phyloP scores from a whole-genome alignment of 2,329 filamentous ascomycete genomes.

The Phyllosticta capitalensis region DNA sequence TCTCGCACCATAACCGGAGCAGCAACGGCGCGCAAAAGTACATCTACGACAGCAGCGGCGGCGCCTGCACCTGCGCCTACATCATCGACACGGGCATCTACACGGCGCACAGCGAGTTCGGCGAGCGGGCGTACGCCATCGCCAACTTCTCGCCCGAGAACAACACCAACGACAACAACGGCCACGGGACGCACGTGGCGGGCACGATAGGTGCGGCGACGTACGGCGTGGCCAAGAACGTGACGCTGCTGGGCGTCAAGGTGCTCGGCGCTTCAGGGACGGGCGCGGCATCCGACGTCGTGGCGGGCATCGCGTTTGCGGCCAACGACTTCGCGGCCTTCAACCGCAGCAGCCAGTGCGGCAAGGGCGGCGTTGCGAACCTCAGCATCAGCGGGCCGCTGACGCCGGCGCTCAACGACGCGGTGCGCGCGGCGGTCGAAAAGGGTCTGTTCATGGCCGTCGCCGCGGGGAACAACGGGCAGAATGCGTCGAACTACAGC shows the following conservation, averaged over 20 bases:
- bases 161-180: conserved; percentile 28
- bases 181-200: conserved; percentile 40
- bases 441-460: conserved; percentile 37
- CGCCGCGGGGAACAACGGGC: conserved; percentile 34
- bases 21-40: conserved; percentile 94
- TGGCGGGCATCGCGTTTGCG: conserved; percentile 41
- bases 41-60: conserved; percentile 94
- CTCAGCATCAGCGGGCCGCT: conserved; percentile 42
- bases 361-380: conserved; percentile 38
- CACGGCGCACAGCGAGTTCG: conserved; percentile 36
- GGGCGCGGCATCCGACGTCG: conserved; percentile 37
- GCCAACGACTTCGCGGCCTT: conserved; percentile 41
- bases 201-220: conserved; percentile 35
- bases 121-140: conserved; percentile 26
- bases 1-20: conserved; percentile 84
- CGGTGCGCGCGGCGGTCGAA: conserved; percentile 20
- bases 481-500: conserved; percentile 25
- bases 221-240: conserved; percentile 38
- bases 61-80: conserved; percentile 38
- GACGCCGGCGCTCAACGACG: conserved; percentile 22
- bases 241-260: conserved; percentile 43
- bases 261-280: conserved; percentile 47
- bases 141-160: conserved; percentile 32
- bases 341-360: conserved; percentile 29
- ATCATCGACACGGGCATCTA: conserved; percentile 40